Evolutionary conservation across 345 rosid genomes (phyloP).

Genomic region (Limnanthes douglasii): DNA sequence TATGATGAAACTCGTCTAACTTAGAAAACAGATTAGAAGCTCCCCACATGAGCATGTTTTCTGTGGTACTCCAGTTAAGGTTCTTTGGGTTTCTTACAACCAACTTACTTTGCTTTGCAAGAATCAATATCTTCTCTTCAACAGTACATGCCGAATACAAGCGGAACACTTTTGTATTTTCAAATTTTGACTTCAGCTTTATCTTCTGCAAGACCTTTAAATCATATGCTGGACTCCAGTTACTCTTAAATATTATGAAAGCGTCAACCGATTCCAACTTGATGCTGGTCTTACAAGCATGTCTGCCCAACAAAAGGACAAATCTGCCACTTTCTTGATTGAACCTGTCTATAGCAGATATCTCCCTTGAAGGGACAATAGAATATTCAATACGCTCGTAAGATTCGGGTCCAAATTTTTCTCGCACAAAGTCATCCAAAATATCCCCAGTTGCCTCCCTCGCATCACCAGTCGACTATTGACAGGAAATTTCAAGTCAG

Average conservation of each 20-base stretch:
- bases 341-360: conserved; percentile 43
- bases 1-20: conserved; percentile 48
- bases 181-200: conserved; percentile 39
- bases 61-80: conserved; percentile 23
- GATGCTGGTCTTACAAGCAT: conserved; percentile 60
- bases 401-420: conserved; percentile 61
- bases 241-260: conserved; percentile 67
- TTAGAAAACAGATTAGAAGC: conserved; percentile 45
- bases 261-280: conserved; percentile 56
- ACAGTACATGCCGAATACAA: conserved; percentile 56
- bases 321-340: conserved; percentile 54
- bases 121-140: conserved; percentile 64
- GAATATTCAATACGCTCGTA: conserved; percentile 62
- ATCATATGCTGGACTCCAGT: conserved; percentile 64
- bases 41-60: conserved; percentile 77
- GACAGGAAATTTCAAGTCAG: not conserved
- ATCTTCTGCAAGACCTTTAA: conserved; percentile 55
- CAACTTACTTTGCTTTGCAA: conserved; percentile 57
- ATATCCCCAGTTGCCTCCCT: conserved; percentile 57
- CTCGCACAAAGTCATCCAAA: conserved; percentile 68
- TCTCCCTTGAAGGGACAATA: conserved; percentile 26
- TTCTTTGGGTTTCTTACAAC: conserved; percentile 33
- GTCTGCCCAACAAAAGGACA: conserved; percentile 70
- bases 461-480: conserved; percentile 47
- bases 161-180: conserved; percentile 60